phyloP scores from a whole-genome alignment of 2,329 filamentous ascomycete species.

The Colletotrichum noveboracense region DNA sequence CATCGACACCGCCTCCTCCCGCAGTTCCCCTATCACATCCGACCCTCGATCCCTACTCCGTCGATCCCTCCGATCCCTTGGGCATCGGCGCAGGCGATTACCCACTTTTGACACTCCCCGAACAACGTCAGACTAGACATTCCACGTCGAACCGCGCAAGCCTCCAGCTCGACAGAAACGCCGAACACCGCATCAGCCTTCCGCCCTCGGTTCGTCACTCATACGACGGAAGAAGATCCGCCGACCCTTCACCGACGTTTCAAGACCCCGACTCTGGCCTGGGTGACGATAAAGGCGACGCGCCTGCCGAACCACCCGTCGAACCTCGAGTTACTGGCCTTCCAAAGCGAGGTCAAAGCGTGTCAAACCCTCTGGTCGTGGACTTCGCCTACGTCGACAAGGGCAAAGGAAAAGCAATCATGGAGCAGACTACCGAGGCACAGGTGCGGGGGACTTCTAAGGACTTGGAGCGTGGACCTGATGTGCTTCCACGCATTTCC shows the following conservation, averaged over 20 bases:
- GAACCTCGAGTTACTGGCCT: slow-evolving; percentile 25
- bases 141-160: slow-evolving; percentile 50
- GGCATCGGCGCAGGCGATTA: slow-evolving; percentile 49
- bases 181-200: slow-evolving; percentile 56
- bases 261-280: slow-evolving; percentile 22
- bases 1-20: slow-evolving; percentile 59
- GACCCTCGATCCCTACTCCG: slow-evolving; percentile 39
- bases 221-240: slow-evolving; percentile 53
- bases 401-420: slow-evolving; percentile 56
- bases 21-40: slow-evolving; percentile 55
- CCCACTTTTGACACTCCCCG: slow-evolving; percentile 56
- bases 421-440: slow-evolving; percentile 45
- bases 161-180: slow-evolving; percentile 55
- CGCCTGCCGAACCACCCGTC: background rate
- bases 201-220: slow-evolving; percentile 60
- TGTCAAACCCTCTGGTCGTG: slow-evolving; percentile 25
- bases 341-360: slow-evolving; percentile 33
- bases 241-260: slow-evolving; percentile 33
- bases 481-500: slow-evolving; percentile 47
- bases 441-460: slow-evolving; percentile 44
- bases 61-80: slow-evolving; percentile 39
- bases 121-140: slow-evolving; percentile 53
- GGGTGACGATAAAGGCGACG: slow-evolving; percentile 11
- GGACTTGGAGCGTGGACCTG: slow-evolving; percentile 61
- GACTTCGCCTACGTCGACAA: slow-evolving; percentile 40